phyloP scores from a whole-genome alignment of 2,329 filamentous ascomycete species.

The Aspergillus caelatus region DNA sequence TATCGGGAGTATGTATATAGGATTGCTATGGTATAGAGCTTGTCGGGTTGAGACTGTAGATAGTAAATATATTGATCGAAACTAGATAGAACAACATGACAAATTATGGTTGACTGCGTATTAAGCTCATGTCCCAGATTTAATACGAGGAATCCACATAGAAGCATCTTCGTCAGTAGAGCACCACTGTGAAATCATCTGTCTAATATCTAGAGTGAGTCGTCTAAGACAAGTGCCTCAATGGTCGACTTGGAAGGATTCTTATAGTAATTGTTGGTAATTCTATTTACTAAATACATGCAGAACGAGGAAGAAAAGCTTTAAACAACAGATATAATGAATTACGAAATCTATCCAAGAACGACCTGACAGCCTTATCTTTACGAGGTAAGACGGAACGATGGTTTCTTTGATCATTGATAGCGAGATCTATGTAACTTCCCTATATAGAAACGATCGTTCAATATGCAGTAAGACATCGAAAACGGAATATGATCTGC shows the following conservation, averaged over 20 bases:
- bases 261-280: too few species aligned
- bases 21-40: background rate
- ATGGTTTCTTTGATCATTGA: background rate
- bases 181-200: background rate
- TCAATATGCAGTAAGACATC: background rate
- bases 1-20: background rate
- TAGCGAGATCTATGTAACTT: background rate
- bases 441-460: background rate
- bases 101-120: background rate
- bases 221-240: background rate
- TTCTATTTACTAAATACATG: background rate
- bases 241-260: background rate
- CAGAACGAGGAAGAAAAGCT: background rate
- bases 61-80: background rate
- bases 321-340: too few species aligned
- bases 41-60: background rate
- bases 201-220: background rate
- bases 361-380: background rate
- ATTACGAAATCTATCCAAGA: too few species aligned
- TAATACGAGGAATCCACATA: background rate
- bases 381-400: background rate
- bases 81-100: background rate
- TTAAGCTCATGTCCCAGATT: too few species aligned
- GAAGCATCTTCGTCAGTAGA: background rate
- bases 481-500: background rate